Conservation (phyloP, 1,284 basidiomycete species). For the Moesziomyces aphidis region DNA sequence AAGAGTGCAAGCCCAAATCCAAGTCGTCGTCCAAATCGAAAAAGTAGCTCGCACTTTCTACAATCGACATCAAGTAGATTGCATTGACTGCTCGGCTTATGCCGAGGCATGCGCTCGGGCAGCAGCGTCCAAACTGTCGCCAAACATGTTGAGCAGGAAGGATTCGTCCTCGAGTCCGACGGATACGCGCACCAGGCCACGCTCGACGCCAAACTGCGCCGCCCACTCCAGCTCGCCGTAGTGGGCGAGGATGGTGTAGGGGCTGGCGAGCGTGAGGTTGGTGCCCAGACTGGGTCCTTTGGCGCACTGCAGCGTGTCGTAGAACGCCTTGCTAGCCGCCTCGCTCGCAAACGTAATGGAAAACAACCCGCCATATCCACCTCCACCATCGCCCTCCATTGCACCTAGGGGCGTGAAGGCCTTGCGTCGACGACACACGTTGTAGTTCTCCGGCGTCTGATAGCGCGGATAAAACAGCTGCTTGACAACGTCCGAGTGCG, state of each 20-base stretch:
- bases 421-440: conserved; percentile 73
- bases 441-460: conserved; percentile 78
- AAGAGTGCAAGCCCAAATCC: conserved; percentile 58
- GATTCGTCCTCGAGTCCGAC: conserved; percentile 87
- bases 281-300: conserved; percentile 96
- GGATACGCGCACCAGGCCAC: conserved; percentile 85
- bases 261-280: conserved; percentile 93
- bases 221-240: conserved; percentile 94
- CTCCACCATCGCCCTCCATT: conserved; percentile 10
- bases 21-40: conserved; percentile 13
- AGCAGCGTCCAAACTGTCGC: conserved; percentile 77
- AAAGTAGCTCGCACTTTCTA: background rate
- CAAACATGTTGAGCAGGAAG: conserved; percentile 76
- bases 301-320: conserved; percentile 82
- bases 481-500: conserved; percentile 73
- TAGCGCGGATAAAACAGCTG: conserved; percentile 92
- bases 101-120: conserved; percentile 54
- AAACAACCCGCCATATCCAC: conserved; percentile 90
- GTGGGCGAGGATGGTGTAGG: conserved; percentile 93
- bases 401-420: conserved; percentile 39
- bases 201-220: conserved; percentile 83
- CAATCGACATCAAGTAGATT: background rate
- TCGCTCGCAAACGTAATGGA: conserved; percentile 84
- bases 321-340: conserved; percentile 83
- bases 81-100: too few species aligned